phyloP scores from a whole-genome alignment of 768 basidiomycete species.

The Multifurca ochricompacta region DNA sequence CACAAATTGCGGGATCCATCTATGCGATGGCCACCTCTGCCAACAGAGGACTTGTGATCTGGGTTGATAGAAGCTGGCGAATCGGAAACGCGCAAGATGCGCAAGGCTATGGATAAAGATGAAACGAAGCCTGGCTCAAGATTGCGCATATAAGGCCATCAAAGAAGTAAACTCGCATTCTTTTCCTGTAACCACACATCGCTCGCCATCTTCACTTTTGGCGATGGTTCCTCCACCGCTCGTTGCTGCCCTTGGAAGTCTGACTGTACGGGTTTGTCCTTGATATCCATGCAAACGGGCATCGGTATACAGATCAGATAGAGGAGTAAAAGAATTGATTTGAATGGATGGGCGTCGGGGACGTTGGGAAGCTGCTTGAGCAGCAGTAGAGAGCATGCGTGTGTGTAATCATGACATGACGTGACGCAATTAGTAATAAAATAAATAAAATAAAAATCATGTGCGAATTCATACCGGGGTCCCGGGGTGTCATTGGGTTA shows the following conservation, averaged over 20 bases:
- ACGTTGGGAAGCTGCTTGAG: slow-evolving; percentile 5
- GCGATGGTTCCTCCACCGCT: slow-evolving; percentile 61
- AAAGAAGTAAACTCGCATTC: slow-evolving; percentile 46
- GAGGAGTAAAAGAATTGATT: background rate
- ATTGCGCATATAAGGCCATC: background rate
- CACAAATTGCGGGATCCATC: slow-evolving; percentile 71
- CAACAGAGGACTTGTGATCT: slow-evolving; percentile 44
- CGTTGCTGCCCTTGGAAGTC: slow-evolving; percentile 50
- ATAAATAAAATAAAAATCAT: too few relatives aligned
- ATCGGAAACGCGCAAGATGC: slow-evolving; percentile 44
- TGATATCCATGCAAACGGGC: slow-evolving; percentile 37
- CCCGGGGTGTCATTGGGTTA: background rate
- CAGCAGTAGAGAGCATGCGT: slow-evolving; percentile 11
- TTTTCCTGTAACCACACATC: slow-evolving; percentile 71
- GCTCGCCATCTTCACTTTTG: slow-evolving; percentile 54
- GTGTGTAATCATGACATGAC: background rate
- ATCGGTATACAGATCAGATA: slow-evolving; percentile 31
- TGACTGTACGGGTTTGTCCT: slow-evolving; percentile 45
- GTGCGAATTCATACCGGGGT: background rate
- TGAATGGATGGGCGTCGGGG: slow-evolving; percentile 15
- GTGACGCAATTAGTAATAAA: background rate
- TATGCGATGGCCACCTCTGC: slow-evolving; percentile 57
- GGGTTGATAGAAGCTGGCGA: slow-evolving; percentile 31
- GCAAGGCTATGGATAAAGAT: slow-evolving; percentile 22
- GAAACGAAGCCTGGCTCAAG: background rate